These are phyloP conservation scores for Primulina tabacum DNA, from an alignment of 257 asterid species.

Conservation along the genomic window DNA sequence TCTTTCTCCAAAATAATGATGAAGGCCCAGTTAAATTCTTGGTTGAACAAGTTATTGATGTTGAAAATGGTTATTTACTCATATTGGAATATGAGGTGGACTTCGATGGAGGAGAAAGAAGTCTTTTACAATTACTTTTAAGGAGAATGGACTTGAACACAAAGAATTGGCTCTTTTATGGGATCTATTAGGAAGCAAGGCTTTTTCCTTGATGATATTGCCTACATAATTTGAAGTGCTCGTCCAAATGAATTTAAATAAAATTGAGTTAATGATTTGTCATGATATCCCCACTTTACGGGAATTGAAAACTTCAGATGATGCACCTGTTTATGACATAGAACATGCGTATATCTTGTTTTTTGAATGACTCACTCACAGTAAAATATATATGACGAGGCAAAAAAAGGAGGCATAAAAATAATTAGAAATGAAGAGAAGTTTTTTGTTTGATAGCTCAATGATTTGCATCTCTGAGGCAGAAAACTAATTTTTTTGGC, in stretches of 20 bases:
- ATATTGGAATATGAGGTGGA: constrained; percentile 13
- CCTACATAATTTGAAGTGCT: constrained; percentile 9
- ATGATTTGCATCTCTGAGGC: neutral
- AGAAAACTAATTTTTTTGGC: neutral
- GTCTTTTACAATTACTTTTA: neutral
- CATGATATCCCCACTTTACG: neutral
- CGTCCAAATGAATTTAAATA: neutral
- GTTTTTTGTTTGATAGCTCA: constrained; percentile 3
- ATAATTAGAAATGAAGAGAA: neutral
- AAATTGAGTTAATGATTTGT: neutral
- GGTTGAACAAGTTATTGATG: neutral
- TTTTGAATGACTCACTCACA: neutral
- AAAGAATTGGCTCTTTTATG: neutral
- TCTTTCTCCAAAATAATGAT: neutral
- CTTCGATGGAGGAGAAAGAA: constrained; percentile 11
- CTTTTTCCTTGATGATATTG: constrained; percentile 4
- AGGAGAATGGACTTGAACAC: neutral
- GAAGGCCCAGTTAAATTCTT: constrained; percentile 2
- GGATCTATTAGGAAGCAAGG: neutral
- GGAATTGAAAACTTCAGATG: neutral
- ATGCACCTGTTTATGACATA: neutral
- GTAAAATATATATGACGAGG: constrained; percentile 1
- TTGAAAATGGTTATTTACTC: constrained; percentile 14
- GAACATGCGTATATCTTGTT: neutral
- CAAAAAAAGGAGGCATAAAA: neutral